Evolutionary conservation across 345 rosid species (phyloP).

Genomic region (Tarenaya hassleriana): DNA sequence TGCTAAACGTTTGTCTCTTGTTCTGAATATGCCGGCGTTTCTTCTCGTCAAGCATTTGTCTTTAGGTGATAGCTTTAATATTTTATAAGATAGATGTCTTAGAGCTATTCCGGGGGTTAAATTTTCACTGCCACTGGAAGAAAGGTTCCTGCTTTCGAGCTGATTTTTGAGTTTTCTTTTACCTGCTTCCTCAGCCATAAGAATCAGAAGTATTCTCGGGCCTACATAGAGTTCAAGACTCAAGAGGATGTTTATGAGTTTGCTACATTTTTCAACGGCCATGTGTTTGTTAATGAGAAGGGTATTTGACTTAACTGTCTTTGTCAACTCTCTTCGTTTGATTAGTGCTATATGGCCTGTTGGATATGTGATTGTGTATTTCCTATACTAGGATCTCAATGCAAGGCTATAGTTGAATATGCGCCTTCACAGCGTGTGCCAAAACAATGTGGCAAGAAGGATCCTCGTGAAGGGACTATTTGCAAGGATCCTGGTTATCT

Average conservation of each 20-base stretch:
- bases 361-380: constrained; percentile 18
- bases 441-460: constrained; percentile 37
- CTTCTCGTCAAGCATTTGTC: constrained; percentile 5
- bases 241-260: constrained; percentile 64
- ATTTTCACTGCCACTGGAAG: constrained; percentile 1
- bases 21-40: not conserved
- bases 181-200: constrained; percentile 36
- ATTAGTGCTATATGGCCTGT: not conserved
- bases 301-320: constrained; percentile 33
- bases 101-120: not conserved
- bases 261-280: constrained; percentile 61
- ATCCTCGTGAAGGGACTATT: constrained; percentile 68
- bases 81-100: not conserved
- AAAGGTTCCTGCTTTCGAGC: not conserved
- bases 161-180: constrained; percentile 19
- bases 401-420: constrained; percentile 59
- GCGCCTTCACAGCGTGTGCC: constrained; percentile 69
- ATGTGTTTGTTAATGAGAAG: constrained; percentile 66
- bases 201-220: constrained; percentile 51
- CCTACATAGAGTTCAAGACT: constrained; percentile 49
- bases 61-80: not conserved
- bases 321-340: not conserved
- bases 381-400: constrained; percentile 42
- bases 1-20: not conserved
- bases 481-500: constrained; percentile 57